phyloP scores from a whole-genome alignment of 2,329 filamentous ascomycete species.

The Colletotrichum lini region DNA sequence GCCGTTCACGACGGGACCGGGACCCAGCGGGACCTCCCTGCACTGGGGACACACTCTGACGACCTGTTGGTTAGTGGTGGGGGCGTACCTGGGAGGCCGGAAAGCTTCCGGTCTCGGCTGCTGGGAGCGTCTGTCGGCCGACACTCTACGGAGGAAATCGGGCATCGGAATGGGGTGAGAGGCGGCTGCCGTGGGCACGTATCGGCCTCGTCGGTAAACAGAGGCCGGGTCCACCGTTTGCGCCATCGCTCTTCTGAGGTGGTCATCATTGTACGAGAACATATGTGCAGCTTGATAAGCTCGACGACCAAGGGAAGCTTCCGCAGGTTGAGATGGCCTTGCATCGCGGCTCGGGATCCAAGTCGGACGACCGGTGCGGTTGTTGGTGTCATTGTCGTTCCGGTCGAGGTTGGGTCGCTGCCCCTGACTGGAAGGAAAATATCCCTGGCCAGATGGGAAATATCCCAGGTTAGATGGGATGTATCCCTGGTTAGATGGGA shows the following conservation, averaged over 20 bases:
- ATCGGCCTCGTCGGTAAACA: neutral
- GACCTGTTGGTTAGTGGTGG: neutral
- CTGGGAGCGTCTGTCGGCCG: neutral
- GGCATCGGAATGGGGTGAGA: neutral
- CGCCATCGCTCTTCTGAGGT: neutral
- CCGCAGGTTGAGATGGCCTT: too few relatives aligned
- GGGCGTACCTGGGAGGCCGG: neutral
- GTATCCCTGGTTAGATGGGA: too few relatives aligned
- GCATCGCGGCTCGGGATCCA: neutral
- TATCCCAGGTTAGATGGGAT: neutral
- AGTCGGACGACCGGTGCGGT: neutral
- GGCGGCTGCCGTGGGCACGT: neutral
- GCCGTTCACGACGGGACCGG: constrained; percentile 5
- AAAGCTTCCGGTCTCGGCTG: too few relatives aligned
- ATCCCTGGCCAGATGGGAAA: neutral
- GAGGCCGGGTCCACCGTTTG: neutral
- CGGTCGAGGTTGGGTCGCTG: neutral
- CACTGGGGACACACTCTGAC: constrained; percentile 21
- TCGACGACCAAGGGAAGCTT: too few relatives aligned
- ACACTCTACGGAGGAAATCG: neutral
- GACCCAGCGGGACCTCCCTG: neutral
- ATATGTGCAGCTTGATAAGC: neutral
- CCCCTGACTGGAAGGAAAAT: neutral
- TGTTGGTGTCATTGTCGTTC: neutral
- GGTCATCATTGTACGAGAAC: too few relatives aligned